Conservation (phyloP, 2,329 filamentous ascomycete species). For the Neonectria faginata region DNA sequence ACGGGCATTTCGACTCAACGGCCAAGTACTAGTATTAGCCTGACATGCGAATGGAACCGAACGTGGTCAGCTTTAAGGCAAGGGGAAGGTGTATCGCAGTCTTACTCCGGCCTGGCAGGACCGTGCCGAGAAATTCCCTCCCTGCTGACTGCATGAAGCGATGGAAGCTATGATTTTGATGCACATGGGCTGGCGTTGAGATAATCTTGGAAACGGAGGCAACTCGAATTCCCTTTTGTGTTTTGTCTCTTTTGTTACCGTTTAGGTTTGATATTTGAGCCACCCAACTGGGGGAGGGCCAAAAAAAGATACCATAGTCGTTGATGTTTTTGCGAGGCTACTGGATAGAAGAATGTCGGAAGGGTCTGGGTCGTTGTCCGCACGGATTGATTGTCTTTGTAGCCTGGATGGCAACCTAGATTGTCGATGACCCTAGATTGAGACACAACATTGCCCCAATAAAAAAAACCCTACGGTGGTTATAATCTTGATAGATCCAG, state of each 20-base stretch:
- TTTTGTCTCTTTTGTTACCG: slow-evolving; percentile 33
- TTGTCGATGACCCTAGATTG: slow-evolving; percentile 37
- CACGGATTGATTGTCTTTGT: slow-evolving; percentile 24
- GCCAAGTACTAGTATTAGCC: slow-evolving; percentile 45
- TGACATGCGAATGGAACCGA: slow-evolving; percentile 12
- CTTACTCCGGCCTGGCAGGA: slow-evolving; percentile 45
- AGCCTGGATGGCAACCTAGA: slow-evolving; percentile 41
- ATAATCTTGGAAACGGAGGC: slow-evolving; percentile 36
- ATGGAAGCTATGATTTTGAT: slow-evolving; percentile 27
- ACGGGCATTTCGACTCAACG: slow-evolving; percentile 50
- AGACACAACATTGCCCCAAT: slow-evolving; percentile 33
- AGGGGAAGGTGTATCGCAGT: slow-evolving; percentile 29
- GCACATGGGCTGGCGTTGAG: slow-evolving; percentile 30
- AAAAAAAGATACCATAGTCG: slow-evolving; percentile 12
- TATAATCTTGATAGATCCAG: slow-evolving; percentile 2
- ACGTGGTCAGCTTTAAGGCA: neutral
- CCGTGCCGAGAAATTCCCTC: slow-evolving; percentile 42
- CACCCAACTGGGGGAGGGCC: slow-evolving; percentile 1
- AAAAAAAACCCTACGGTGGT: slow-evolving; percentile 9
- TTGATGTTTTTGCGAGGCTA: slow-evolving; percentile 15
- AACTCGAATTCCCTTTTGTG: slow-evolving; percentile 26
- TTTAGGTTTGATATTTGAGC: slow-evolving; percentile 11
- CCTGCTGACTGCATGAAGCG: slow-evolving; percentile 40
- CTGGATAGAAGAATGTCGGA: slow-evolving; percentile 13
- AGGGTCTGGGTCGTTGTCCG: slow-evolving; percentile 22